Evolutionary conservation across 2,329 filamentous ascomycete genomes (phyloP).

Genomic region (Nemania sp.): DNA sequence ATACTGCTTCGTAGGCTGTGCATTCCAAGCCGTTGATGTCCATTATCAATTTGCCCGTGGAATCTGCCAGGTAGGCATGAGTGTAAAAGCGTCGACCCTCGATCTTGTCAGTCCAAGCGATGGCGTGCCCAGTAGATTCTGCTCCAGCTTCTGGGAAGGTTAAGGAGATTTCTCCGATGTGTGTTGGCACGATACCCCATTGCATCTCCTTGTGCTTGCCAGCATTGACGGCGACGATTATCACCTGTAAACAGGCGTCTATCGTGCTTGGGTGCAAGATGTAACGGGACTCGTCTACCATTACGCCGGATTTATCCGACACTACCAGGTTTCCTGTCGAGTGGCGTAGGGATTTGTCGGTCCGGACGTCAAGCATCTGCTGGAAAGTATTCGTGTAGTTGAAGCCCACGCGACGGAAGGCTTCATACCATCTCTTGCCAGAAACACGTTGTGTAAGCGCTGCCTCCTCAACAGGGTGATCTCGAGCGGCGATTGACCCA

Average conservation of each 20-base stretch:
- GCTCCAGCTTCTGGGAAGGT: conserved; percentile 12
- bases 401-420: conserved; percentile 30
- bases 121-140: conserved; percentile 13
- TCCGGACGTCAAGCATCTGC: conserved; percentile 18
- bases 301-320: conserved; percentile 7
- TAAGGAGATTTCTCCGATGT: conserved; percentile 23
- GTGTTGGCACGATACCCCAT: conserved; percentile 28
- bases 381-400: conserved; percentile 30
- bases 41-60: conserved; percentile 26
- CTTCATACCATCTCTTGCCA: conserved; percentile 29
- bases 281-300: conserved; percentile 32
- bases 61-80: conserved; percentile 23
- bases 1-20: conserved; percentile 34
- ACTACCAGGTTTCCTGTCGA: conserved; percentile 20
- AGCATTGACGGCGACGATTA: conserved; percentile 27
- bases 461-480: conserved; percentile 14
- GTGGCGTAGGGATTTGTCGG: conserved; percentile 16
- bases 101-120: conserved; percentile 25
- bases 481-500: neutral
- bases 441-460: conserved; percentile 23
- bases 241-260: conserved; percentile 36
- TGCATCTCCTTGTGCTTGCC: conserved; percentile 29
- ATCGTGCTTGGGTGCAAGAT: conserved; percentile 43
- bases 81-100: conserved; percentile 30
- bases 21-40: conserved; percentile 31